These are phyloP conservation scores for Suaeda aralocaspica DNA, from an alignment of 148 eudicot species.

Conservation along the genomic window DNA sequence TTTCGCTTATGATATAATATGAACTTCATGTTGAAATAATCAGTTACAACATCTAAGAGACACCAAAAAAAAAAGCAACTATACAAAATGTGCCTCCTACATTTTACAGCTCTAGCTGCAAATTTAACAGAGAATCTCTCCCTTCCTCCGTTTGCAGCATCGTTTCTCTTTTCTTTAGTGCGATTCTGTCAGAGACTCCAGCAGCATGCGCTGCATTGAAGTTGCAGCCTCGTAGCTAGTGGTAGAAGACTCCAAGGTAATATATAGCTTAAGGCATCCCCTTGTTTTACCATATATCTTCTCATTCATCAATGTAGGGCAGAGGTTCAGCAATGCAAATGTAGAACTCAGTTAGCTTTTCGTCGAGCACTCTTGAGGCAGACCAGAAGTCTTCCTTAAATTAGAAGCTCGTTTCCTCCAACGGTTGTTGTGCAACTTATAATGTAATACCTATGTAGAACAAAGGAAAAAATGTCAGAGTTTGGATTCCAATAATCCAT, in stretches of 20 bases:
- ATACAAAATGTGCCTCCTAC: conserved; percentile 2
- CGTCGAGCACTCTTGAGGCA: conserved; percentile 49
- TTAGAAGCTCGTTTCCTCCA: conserved; percentile 50
- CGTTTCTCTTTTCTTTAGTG: not conserved
- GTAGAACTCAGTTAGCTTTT: conserved; percentile 15
- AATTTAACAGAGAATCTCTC: not conserved
- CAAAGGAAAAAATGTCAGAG: conserved; percentile 11
- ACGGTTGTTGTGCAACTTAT: conserved; percentile 75
- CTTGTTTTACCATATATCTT: not conserved
- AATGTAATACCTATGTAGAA: conserved; percentile 56
- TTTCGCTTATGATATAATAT: too few species aligned
- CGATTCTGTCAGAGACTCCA: not conserved
- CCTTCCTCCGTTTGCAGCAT: not conserved
- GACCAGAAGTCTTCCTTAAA: conserved; percentile 39
- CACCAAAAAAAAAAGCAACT: not conserved
- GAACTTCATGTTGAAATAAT: too few species aligned
- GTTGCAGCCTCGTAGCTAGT: not conserved
- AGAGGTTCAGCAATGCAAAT: not conserved
- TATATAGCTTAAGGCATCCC: not conserved
- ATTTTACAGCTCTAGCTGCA: not conserved
- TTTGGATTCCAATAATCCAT: not conserved
- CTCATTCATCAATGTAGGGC: not conserved
- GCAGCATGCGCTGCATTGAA: conserved; percentile 2
- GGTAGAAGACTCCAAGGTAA: not conserved
- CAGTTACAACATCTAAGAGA: not conserved